These are phyloP conservation scores for Sporopachydermia lactativora DNA, from an alignment of 805 yeast genomes.

Conservation along the genomic window DNA sequence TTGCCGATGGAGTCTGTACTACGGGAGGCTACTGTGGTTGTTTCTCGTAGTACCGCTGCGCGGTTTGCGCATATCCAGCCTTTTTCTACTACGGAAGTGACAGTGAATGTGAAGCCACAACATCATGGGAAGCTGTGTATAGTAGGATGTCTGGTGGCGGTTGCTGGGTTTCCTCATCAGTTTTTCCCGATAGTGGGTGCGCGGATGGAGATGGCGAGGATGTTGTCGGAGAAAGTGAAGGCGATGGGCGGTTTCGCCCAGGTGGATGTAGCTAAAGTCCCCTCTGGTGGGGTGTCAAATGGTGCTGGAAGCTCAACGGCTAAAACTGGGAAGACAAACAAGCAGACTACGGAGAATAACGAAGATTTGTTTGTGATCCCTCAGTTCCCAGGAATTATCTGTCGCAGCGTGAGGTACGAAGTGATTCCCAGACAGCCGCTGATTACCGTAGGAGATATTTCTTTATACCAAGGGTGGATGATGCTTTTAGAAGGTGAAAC, in stretches of 20 bases:
- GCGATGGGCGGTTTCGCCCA: background rate
- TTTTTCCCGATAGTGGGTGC: background rate
- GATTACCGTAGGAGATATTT: slow-evolving; percentile 34
- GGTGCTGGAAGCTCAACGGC: background rate
- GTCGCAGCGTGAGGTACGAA: slow-evolving; percentile 17
- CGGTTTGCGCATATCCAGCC: slow-evolving; percentile 19
- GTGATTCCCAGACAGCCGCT: slow-evolving; percentile 45
- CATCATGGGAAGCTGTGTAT: slow-evolving; percentile 34
- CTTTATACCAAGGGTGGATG: slow-evolving; percentile 48
- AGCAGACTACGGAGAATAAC: no score
- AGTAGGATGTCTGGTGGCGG: slow-evolving; percentile 33
- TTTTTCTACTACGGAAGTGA: slow-evolving; percentile 22
- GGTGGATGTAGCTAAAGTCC: no score
- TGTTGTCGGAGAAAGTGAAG: background rate
- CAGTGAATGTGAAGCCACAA: slow-evolving; percentile 34
- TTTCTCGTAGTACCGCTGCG: background rate
- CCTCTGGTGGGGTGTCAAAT: no score
- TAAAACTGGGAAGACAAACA: no score
- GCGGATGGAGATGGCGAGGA: background rate
- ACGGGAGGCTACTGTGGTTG: background rate
- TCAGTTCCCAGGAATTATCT: slow-evolving; percentile 9
- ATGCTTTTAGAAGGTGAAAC: slow-evolving; percentile 74
- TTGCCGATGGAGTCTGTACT: background rate
- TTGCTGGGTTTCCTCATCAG: slow-evolving; percentile 25
- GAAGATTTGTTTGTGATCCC: background rate